Percentiles rank a stretch among this genome's conserved stretches.
These are phyloP conservation scores for Trichoderma simmonsii DNA, from an alignment of 2,329 filamentous ascomycete species.

Conservation along the genomic window DNA sequence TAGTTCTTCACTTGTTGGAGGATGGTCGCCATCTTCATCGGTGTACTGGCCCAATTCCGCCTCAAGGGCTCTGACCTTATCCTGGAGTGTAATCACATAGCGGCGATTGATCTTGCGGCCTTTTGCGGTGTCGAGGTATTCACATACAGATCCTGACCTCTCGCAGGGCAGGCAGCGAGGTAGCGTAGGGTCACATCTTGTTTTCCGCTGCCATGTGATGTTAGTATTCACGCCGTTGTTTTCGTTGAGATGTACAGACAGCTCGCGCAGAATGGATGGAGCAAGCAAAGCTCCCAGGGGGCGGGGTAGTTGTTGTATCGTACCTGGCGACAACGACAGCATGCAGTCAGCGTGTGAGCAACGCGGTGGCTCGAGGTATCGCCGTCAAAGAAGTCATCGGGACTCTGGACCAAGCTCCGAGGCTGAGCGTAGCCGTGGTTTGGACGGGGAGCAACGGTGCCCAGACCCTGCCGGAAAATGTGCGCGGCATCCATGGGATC, in stretches of 20 bases:
- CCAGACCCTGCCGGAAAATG: conserved; percentile 58
- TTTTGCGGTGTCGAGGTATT: conserved; percentile 90
- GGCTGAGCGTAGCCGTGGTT: conserved; percentile 31
- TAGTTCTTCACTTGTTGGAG: conserved; percentile 75
- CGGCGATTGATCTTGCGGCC: conserved; percentile 81
- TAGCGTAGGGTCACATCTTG: conserved; percentile 87
- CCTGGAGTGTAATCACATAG: conserved; percentile 89
- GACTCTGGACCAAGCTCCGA: conserved; percentile 28
- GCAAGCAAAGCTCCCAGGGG: not conserved
- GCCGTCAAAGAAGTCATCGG: conserved; percentile 45
- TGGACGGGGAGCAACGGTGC: conserved; percentile 41
- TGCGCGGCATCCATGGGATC: conserved; percentile 56
- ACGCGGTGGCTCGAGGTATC: conserved; percentile 59
- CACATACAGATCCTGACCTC: conserved; percentile 84
- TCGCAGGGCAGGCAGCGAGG: conserved; percentile 92
- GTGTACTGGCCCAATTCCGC: conserved; percentile 76
- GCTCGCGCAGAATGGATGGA: not conserved
- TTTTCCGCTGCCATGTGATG: conserved; percentile 68
- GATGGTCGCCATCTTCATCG: conserved; percentile 67
- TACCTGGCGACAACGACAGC: conserved; percentile 76
- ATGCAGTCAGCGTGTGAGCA: conserved; percentile 76
- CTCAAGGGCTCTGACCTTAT: conserved; percentile 78
- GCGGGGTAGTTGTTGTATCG: conserved; percentile 27
- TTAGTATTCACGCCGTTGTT: not conserved
- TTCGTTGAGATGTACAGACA: not conserved